phyloP scores from a whole-genome alignment of 805 yeast genomes.

The Hanseniaspora clermontiae region DNA sequence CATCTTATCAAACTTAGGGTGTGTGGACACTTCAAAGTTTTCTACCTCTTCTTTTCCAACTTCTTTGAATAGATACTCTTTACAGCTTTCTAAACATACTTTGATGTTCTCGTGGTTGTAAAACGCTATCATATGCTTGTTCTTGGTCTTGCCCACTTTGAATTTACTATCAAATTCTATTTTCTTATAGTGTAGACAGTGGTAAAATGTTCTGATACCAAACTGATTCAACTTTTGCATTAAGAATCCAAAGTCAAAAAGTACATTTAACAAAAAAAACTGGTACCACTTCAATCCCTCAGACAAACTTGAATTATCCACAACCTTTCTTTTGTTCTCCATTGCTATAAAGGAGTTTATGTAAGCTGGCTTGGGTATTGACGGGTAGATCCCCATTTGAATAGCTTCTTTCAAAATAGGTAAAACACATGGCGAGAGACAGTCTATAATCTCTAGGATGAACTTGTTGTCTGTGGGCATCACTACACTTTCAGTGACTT shows the following conservation, averaged over 20 bases:
- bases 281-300: slow-evolving; percentile 69
- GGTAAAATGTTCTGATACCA: slow-evolving; percentile 67
- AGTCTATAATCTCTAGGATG: slow-evolving; percentile 42
- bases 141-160: slow-evolving; percentile 48
- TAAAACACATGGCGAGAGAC: slow-evolving; percentile 48
- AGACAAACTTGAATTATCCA: slow-evolving; percentile 40
- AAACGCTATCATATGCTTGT: slow-evolving; percentile 49
- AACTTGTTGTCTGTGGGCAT: slow-evolving; percentile 40
- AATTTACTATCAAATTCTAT: slow-evolving; percentile 47
- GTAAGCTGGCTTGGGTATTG: slow-evolving; percentile 47
- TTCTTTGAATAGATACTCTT: slow-evolving; percentile 1
- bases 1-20: slow-evolving; percentile 57
- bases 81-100: slow-evolving; percentile 6
- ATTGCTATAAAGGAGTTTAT: slow-evolving; percentile 61
- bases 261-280: slow-evolving; percentile 45
- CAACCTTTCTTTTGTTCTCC: slow-evolving; percentile 50
- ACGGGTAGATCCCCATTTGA: slow-evolving; percentile 41
- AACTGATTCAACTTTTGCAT: slow-evolving; percentile 59
- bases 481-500: slow-evolving; percentile 41
- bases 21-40: slow-evolving; percentile 32
- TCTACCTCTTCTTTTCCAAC: background rate
- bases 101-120: slow-evolving; percentile 31
- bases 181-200: slow-evolving; percentile 49
- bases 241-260: slow-evolving; percentile 64
- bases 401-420: slow-evolving; percentile 57